phyloP scores from a whole-genome alignment of 805 yeast species.

The Hanseniaspora meyeri region DNA sequence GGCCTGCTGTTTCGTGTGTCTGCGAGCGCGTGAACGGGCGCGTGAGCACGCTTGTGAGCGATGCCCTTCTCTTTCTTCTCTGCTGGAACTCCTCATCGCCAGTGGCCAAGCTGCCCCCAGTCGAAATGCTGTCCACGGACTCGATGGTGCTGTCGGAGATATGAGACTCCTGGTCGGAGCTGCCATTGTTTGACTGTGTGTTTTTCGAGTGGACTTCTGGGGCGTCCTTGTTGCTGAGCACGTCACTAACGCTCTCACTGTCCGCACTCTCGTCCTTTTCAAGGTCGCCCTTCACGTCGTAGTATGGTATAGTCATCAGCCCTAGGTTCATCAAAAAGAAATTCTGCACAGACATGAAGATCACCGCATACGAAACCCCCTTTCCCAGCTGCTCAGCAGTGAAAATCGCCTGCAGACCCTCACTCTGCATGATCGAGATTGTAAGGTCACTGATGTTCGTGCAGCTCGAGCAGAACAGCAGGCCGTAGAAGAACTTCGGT shows the following conservation, averaged over 20 bases:
- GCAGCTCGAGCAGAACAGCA: slow-evolving; percentile 56
- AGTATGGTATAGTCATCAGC: slow-evolving; percentile 51
- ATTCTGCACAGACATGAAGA: slow-evolving; percentile 54
- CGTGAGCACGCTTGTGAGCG: not conserved
- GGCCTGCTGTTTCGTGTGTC: not conserved
- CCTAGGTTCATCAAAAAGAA: slow-evolving; percentile 67
- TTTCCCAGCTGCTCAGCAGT: slow-evolving; percentile 42
- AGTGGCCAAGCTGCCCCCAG: not conserved
- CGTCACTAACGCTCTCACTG: not conserved
- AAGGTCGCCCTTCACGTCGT: slow-evolving; percentile 44
- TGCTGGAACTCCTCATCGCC: not conserved
- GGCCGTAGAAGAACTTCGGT: slow-evolving; percentile 63
- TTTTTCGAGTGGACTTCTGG: not conserved
- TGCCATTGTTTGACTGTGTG: no score
- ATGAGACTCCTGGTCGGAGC: not conserved
- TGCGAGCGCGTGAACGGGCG: not conserved
- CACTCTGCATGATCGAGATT: slow-evolving; percentile 66
- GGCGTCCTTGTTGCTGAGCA: not conserved
- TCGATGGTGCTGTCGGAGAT: not conserved
- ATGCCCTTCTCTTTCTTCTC: not conserved
- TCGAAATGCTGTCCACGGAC: not conserved
- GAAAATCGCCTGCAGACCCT: slow-evolving; percentile 50
- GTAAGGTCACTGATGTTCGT: slow-evolving; percentile 78
- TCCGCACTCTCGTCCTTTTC: slow-evolving; percentile 14
- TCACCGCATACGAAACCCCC: slow-evolving; percentile 73